phyloP scores from a whole-genome alignment of 495 filamentous ascomycete species.

The Podospora fimiseda region DNA sequence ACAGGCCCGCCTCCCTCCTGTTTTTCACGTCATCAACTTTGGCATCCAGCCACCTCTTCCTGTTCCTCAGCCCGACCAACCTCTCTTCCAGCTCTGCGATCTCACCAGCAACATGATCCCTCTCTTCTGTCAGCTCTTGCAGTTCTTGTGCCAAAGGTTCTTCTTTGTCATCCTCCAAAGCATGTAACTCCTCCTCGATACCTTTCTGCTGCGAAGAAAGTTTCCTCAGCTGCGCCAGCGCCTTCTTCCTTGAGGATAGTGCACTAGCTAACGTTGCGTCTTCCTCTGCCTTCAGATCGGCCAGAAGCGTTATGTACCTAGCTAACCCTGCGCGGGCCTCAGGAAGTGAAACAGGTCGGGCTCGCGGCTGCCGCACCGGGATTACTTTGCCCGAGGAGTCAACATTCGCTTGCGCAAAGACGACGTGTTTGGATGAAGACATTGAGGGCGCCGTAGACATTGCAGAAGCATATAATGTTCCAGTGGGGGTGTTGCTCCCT shows the following conservation, averaged over 20 bases:
- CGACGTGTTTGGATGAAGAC: conserved; percentile 13
- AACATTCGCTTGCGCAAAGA: conserved; percentile 20
- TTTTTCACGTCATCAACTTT: conserved; percentile 61
- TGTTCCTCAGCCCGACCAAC: conserved; percentile 60
- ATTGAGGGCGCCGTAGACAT: neutral
- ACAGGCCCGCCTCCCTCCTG: conserved; percentile 43
- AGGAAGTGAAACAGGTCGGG: conserved; percentile 52
- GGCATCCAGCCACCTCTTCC: conserved; percentile 53
- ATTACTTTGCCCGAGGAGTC: conserved; percentile 37
- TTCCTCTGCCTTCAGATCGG: conserved; percentile 68
- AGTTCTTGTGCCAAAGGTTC: conserved; percentile 54
- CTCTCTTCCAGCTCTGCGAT: conserved; percentile 54
- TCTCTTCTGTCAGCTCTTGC: conserved; percentile 45
- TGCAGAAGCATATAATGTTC: conserved; percentile 7
- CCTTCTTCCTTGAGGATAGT: conserved; percentile 49
- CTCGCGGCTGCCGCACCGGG: conserved; percentile 57
- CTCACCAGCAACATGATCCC: conserved; percentile 48
- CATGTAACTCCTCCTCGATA: conserved; percentile 36
- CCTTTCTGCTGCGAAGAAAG: conserved; percentile 50
- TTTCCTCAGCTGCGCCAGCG: conserved; percentile 53
- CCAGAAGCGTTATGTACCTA: conserved; percentile 62
- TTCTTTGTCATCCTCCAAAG: conserved; percentile 34
- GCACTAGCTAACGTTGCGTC: conserved; percentile 52
- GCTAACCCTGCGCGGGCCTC: conserved; percentile 67
- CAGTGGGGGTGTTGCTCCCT: conserved; percentile 35